phyloP scores from a whole-genome alignment of 495 filamentous ascomycete genomes.

The Annulohypoxylon bovei region DNA sequence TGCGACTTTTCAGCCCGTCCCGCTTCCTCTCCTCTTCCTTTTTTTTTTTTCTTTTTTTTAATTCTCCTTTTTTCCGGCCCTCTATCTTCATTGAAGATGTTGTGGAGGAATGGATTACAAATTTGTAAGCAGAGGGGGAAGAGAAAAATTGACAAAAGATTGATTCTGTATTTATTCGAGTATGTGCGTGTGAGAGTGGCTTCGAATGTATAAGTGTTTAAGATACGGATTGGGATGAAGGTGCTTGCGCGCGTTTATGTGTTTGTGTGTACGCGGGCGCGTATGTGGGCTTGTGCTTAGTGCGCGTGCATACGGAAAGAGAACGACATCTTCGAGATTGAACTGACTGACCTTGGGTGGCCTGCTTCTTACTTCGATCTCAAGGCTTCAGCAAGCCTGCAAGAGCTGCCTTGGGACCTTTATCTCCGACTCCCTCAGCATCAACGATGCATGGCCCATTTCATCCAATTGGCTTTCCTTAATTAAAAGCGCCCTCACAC shows the following conservation, averaged over 20 bases:
- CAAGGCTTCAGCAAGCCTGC: constrained; percentile 31
- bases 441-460: constrained; percentile 32
- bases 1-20: background rate
- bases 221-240: background rate
- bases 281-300: constrained; percentile 30
- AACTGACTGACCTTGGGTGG: constrained; percentile 41
- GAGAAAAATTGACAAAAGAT: background rate
- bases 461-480: constrained; percentile 41
- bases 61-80: background rate
- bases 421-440: constrained; percentile 30
- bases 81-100: background rate
- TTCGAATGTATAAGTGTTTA: constrained; percentile 7
- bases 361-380: constrained; percentile 30
- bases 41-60: background rate
- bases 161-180: constrained; percentile 1
- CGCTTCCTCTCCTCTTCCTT: background rate
- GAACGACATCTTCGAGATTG: constrained; percentile 25
- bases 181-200: background rate
- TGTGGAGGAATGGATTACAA: background rate
- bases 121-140: background rate
- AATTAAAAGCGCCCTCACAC: constrained; percentile 37
- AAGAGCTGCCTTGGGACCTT: constrained; percentile 22
- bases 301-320: constrained; percentile 24
- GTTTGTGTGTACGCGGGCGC: constrained; percentile 26
- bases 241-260: constrained; percentile 8